phyloP scores from a whole-genome alignment of 2,329 filamentous ascomycete species.

The Talaromyces sp. region DNA sequence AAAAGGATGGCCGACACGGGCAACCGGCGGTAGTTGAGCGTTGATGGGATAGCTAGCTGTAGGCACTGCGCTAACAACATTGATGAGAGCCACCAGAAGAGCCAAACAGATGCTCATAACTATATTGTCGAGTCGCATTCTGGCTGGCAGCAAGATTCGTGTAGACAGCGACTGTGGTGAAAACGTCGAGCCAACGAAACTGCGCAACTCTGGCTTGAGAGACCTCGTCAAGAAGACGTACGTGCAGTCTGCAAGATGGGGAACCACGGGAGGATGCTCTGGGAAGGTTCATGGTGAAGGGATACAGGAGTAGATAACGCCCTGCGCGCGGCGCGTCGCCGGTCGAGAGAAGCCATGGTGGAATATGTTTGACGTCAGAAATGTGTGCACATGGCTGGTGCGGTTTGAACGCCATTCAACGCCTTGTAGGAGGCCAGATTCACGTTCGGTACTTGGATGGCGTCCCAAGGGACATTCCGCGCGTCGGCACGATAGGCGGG shows the following conservation, averaged over 20 bases:
- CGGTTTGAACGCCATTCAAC: conserved; percentile 8
- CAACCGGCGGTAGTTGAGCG: conserved; percentile 75
- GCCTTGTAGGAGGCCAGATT: conserved; percentile 18
- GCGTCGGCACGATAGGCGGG: background rate
- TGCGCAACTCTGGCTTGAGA: background rate
- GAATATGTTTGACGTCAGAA: conserved; percentile 33
- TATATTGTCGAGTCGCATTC: conserved; percentile 10
- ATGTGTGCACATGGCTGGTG: conserved; percentile 28
- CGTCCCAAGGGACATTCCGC: conserved; percentile 28
- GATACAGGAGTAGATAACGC: conserved; percentile 21
- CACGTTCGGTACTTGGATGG: conserved; percentile 25
- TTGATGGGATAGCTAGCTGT: conserved; percentile 66
- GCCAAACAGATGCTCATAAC: conserved; percentile 23
- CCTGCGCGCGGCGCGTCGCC: conserved; percentile 25
- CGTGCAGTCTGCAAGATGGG: background rate
- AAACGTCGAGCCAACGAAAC: conserved; percentile 6
- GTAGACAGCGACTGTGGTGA: conserved; percentile 1
- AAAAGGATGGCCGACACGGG: conserved; percentile 56
- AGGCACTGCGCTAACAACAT: conserved; percentile 29
- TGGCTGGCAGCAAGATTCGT: conserved; percentile 1
- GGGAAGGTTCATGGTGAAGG: conserved; percentile 19
- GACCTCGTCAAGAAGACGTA: conserved; percentile 1
- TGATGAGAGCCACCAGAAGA: conserved; percentile 20
- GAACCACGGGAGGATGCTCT: background rate
- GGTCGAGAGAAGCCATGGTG: conserved; percentile 33